Evolutionary conservation across 2,329 filamentous ascomycete genomes (phyloP), one percentile per base, ranked within the genome.

Genomic region (Xylaria multiplex): DNA sequence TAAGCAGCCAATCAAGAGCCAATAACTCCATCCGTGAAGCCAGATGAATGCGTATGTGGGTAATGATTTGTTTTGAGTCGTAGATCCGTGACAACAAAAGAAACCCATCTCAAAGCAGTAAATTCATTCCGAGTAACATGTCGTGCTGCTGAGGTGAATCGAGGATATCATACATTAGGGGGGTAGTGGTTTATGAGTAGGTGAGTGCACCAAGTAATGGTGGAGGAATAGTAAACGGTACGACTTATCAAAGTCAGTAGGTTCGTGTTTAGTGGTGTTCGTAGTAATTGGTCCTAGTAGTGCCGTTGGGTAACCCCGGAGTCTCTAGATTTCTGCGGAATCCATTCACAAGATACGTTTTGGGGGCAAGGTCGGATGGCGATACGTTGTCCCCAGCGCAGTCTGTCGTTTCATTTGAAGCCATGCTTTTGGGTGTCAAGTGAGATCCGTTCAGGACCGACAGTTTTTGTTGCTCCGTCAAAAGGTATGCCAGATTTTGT

Each of bases 401-500:
- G 32, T 75, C 73, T 32, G 64, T 61, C 35, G 69, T 53, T 22
- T 77, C 75, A 50, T 74, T 77, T 19, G 76, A 78, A 13, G 70
- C 73, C 72, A 77, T 75, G 67, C 81, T 83, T 24, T 75, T 77
- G 0, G 84, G 83, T 8, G 84, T 85, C 30, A 82, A 77, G 64
- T 82, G 81, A 32, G 81, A 75, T 24, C 83, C 85, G 54, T 86
- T 86, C 11, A 81, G 72, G 11, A 83, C 74, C 24, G 78, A 76
- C 4, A 82, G 79, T 61, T 81, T 83, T 63, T 79, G 77, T 42
- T 79, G 76, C n/a, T 80, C 81, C 35, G 79, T 79, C 65, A 88
- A 62, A 56, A 89, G 80, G 76, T 89, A 82, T 13, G 80, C 78
- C 6, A 88, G 79, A n/a, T 85, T 85, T 74, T 89, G 86, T 66